Evolutionary conservation across 768 basidiomycete genomes (phyloP), one percentile per base, ranked within the genome.

Genomic region (Cyclocybe cylindracea): DNA sequence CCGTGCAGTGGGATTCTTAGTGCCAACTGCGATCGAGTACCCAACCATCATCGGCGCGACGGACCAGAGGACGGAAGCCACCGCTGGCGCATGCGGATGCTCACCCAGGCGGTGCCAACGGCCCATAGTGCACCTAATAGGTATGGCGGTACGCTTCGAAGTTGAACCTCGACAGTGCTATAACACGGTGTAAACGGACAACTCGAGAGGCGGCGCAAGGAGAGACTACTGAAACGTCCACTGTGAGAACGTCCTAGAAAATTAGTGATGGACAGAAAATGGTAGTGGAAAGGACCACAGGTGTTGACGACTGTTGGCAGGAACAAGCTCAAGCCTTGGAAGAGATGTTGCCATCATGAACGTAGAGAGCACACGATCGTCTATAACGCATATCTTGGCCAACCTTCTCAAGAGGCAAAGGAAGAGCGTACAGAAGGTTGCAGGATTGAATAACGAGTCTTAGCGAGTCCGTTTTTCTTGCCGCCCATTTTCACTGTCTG

Each of bases 141-240:
- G 49, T 74, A 79, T 3, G 76, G 75, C 0, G 77, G 78, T 1
- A 80, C 78, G n/a, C 78, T 78, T 4, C 75, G 71, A 10, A 80
- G 68, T 53, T 80, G 78, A 1, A 74, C 68, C 56, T 78, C 65
- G 10, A 80, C 71, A 7, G 70, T 69, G 73, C 76, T 79, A 44
- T 11, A 52, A 14, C 24, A 24, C 5, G 3, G 24, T 24, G 24
- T 45, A 18, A n/a, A 33, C 5, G 43, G 5, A 43, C 60, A 31
- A 13, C 19, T 16, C 5, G 18, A 37, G 36, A 10, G 5, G 7
- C 38, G 14, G 16, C 14, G 2, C 14, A n/a, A n/a, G n/a, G n/a
- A n/a, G n/a, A n/a, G n/a, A n/a, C n/a, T n/a, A 76, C 75, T 69
- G 53, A 66, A 75, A 36, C 72, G 57, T 24, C 73, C 72, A 16